phyloP scores from a whole-genome alignment of 2,329 filamentous ascomycete species.

The Claviceps cyperi region DNA sequence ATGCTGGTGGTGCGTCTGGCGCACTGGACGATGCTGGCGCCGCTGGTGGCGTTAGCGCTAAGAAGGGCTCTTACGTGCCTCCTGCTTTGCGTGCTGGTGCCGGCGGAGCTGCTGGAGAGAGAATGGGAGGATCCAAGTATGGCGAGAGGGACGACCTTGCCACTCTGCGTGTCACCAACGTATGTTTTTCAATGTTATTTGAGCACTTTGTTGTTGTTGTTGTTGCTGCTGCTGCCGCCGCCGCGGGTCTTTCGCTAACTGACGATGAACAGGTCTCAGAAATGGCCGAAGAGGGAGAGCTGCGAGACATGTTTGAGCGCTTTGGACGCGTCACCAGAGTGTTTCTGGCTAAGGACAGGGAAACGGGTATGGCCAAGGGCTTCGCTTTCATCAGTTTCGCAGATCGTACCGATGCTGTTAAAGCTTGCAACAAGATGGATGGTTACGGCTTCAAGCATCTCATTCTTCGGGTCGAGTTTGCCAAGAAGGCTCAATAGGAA shows the following conservation, averaged over 20 bases:
- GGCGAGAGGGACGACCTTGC: constrained; percentile 89
- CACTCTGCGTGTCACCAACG: constrained; percentile 94
- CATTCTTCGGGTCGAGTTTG: constrained; percentile 77
- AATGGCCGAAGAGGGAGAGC: constrained; percentile 88
- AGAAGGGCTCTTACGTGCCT: constrained; percentile 81
- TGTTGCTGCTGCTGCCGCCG: no score
- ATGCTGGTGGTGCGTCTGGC: constrained; percentile 34
- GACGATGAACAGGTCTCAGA: constrained; percentile 59
- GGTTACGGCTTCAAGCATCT: constrained; percentile 83
- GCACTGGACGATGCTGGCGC: constrained; percentile 32
- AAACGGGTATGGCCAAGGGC: constrained; percentile 91
- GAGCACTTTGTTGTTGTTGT: not conserved
- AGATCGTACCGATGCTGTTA: constrained; percentile 76
- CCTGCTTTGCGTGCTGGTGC: constrained; percentile 63
- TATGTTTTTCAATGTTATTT: constrained; percentile 34
- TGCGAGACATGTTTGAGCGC: constrained; percentile 95
- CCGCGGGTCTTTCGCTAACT: constrained; percentile 11
- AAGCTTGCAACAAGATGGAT: constrained; percentile 95
- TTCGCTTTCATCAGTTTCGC: constrained; percentile 98
- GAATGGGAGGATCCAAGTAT: constrained; percentile 71
- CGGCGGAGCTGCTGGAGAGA: constrained; percentile 51
- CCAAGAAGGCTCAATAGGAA: constrained; percentile 49
- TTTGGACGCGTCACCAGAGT: constrained; percentile 94
- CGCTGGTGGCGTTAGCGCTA: constrained; percentile 40
- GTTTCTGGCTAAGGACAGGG: constrained; percentile 94